Evolutionary conservation across 2,329 filamentous ascomycete species (phyloP), one percentile per base, ranked within the genome.

Genomic region (Anisogramma anomala): DNA sequence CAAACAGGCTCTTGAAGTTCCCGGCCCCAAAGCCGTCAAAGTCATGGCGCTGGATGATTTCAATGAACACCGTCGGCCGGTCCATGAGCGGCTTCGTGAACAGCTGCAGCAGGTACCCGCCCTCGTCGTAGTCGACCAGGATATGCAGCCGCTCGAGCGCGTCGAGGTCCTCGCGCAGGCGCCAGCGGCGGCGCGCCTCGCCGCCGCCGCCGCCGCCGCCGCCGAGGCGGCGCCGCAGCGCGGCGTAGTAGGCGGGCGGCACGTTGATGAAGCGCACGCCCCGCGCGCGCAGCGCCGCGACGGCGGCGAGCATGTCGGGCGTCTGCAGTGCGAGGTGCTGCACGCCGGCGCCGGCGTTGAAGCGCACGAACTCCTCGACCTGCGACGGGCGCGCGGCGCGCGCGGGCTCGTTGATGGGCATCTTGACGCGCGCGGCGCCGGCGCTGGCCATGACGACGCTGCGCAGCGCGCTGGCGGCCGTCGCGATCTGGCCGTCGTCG

Each of bases 391-490:
- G 89, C 67, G 91, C 91, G 45, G 88, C 89, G 1, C 75, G 68
- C 0, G 89, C 89, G 2, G 89, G 89, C 66, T 95, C 88, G 68
- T 95, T 95, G 73, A 96, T 94, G 54, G 89, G 89, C 87, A 95
- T 95, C 67, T 95, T 95, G 63, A 95, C 86, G 4, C n/a, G n/a
- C n/a, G 82, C 61, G 43, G 89, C 82, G 66, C 88, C 85, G 4
- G 80, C 85, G 31, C 44, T 47, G 20, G 83, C 77, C 87, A 95
- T 94, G 57, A 95, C 89, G 55, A 95, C 79, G 55, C 77, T 84
- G 64, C 81, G 86, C 35, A 95, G 71, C 8, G 89, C 87, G 1
- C 82, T 87, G 72, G 85, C 95, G 58, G 94, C 87, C 50, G 84
- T 94, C 72, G 79, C 85, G 64, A 95, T 93, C 58, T 93, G 78